Base-by-base conservation (phyloP, 2,329 filamentous ascomycete species). In the Acrocalymma vagum region DNA sequence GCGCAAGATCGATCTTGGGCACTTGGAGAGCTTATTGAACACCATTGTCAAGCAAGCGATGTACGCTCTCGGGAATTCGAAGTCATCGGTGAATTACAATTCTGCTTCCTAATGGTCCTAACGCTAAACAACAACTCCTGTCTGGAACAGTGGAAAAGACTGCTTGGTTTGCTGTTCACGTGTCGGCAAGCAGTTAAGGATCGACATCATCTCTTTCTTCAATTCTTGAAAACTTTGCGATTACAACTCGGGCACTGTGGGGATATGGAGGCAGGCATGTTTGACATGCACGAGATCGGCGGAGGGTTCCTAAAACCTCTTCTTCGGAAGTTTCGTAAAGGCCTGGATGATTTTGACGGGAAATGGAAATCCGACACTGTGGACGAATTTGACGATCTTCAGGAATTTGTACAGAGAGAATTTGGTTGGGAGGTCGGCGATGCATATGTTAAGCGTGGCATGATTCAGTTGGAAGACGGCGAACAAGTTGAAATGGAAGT, bases 91-190 rank as follows among this genome's bases (percentile, higher is more conserved):
- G 83, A 86, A 55, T 55, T 86, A 38, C 81, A 86, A 51, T 83
- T 85, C 55, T 76, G 75, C 21, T 86, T 86, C 53, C 63, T 85
- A 8, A 84, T 83, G 78, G 73, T 83, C 2, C 57, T 86, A 43
- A 84, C 81, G 5, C 70, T 86, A 48, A 83, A 83, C 71, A 86
- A 86, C 58, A 84, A 80, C 59, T 84, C 82, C 2, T 85, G 83
- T 55, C 67, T 85, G 3, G 81, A 85, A 60, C 83, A 86, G 58
- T 86, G 83, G 83, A 84, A 82, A 57, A 69, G 83, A 24, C 51
- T 86, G 9, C 65, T 86, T 8, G 68, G 69, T 1, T 64, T 86
- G 16, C 67, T 84, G 6, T 69, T 86, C 33, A 85, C 82, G 0
- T 84, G 79, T 53, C 73, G 71, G 13, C 61, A 60, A 26, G 82